A percentile compares a stretch with the other conserved stretches of the same genome.
Evolutionary conservation across 176 grass and related monocot species (phyloP).

Genomic region (Lolium perenne): DNA sequence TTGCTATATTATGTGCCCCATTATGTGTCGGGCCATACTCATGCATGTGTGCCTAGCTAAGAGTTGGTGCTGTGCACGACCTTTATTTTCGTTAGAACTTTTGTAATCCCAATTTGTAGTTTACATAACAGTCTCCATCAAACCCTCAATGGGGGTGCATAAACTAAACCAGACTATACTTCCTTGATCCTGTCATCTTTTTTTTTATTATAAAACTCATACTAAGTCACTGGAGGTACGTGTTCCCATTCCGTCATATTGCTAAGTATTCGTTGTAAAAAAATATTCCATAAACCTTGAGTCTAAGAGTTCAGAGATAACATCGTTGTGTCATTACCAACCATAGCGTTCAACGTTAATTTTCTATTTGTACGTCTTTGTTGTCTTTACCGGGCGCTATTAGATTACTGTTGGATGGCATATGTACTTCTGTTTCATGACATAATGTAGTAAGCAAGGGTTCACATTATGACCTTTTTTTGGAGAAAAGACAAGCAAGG

Average conservation of each 20-base stretch:
- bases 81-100: not conserved
- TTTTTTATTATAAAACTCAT: not conserved
- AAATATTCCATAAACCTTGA: no score
- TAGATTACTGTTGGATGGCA: not conserved
- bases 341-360: not conserved
- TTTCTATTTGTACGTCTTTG: not conserved
- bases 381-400: not conserved
- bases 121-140: not conserved
- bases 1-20: not conserved
- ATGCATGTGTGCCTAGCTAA: not conserved
- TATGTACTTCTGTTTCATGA: not conserved
- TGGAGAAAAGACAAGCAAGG: not conserved
- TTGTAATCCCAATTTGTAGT: not conserved
- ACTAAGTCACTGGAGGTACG: not conserved
- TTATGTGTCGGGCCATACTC: not conserved
- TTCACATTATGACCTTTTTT: not conserved
- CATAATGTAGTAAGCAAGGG: not conserved
- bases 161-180: not conserved
- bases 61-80: constrained; percentile 5
- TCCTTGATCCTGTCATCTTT: not conserved
- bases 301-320: not conserved
- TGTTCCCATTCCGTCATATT: not conserved
- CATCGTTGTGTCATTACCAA: not conserved
- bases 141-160: not conserved
- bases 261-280: not conserved